A percentile compares a stretch with the other conserved stretches of the same genome.
Conservation (phyloP, 805 yeast species). For the Cyberlindnera sargentensis region DNA sequence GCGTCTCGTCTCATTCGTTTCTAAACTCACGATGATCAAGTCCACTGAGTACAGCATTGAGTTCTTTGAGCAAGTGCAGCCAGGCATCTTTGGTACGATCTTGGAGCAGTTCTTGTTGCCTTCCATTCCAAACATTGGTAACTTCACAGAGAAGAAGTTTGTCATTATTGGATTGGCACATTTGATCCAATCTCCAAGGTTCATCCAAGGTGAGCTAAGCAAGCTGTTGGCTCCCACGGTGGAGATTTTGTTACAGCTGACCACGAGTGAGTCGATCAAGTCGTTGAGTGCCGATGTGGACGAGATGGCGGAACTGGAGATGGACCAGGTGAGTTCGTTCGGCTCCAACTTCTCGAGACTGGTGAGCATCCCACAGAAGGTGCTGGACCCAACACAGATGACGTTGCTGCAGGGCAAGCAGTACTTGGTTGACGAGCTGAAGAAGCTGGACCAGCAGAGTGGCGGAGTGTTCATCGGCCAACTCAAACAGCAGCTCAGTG, state of each 20-base stretch:
- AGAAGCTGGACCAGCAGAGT: conserved; percentile 14
- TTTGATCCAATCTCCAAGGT: conserved; percentile 29
- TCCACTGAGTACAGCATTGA: conserved; percentile 47
- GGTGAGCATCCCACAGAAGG: conserved; percentile 49
- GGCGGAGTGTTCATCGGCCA: conserved; percentile 13
- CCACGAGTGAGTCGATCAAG: conserved; percentile 31
- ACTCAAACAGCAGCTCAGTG: conserved; percentile 14
- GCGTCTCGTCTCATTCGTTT: conserved; percentile 59
- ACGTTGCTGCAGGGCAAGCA: conserved; percentile 12
- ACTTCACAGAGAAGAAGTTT: conserved; percentile 49
- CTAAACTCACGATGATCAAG: conserved; percentile 41
- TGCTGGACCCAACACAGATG: conserved; percentile 55
- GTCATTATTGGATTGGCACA: conserved; percentile 43
- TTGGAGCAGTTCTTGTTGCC: conserved; percentile 33
- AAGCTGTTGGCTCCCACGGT: conserved; percentile 36
- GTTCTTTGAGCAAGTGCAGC: conserved; percentile 70
- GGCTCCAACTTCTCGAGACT: conserved; percentile 82
- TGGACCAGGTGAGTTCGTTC: conserved; percentile 72
- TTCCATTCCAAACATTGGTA: conserved; percentile 40
- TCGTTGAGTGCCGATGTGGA: conserved; percentile 27
- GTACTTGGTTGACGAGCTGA: conserved; percentile 16
- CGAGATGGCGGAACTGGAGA: conserved; percentile 37
- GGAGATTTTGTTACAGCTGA: conserved; percentile 33
- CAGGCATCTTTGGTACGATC: conserved; percentile 44
- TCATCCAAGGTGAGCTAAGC: conserved; percentile 36